Evolutionary conservation across 257 asterid species (phyloP).

Genomic region (Solanum ahanhuiri): DNA sequence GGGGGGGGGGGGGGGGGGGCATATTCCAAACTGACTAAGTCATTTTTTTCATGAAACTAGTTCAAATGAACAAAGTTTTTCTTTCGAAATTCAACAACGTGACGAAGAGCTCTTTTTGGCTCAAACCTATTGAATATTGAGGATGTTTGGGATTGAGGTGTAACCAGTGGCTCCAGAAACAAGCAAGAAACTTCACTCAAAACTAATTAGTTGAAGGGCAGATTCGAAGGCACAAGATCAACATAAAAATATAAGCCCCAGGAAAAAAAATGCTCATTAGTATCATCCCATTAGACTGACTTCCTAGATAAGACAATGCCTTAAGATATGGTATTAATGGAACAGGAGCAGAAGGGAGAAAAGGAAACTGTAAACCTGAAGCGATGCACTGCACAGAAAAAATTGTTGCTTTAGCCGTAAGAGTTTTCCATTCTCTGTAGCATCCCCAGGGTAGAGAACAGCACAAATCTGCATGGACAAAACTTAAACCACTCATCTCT

Average conservation of each 20-base stretch:
- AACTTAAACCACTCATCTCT: constrained; percentile 2
- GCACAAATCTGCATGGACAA: constrained; percentile 72
- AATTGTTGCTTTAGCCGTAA: constrained; percentile 90
- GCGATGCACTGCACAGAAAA: constrained; percentile 98
- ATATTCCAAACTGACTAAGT: neutral
- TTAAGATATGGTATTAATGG: neutral
- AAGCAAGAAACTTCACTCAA: neutral
- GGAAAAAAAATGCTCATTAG: neutral
- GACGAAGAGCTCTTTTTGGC: neutral
- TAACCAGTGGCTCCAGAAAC: neutral
- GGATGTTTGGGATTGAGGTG: neutral
- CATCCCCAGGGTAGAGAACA: constrained; percentile 97
- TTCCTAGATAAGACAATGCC: neutral
- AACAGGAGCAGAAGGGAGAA: neutral
- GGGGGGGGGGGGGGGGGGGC: neutral
- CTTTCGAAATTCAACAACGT: neutral
- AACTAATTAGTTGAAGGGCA: neutral
- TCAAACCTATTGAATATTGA: neutral
- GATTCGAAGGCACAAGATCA: neutral
- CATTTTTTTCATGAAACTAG: neutral
- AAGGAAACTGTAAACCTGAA: constrained; percentile 54
- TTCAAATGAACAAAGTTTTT: neutral
- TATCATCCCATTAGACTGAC: neutral
- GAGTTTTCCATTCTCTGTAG: constrained; percentile 88
- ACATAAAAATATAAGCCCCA: neutral